Evolutionary conservation across 2,329 filamentous ascomycete species (phyloP).

Genomic region (Trichophyton benhamiae): DNA sequence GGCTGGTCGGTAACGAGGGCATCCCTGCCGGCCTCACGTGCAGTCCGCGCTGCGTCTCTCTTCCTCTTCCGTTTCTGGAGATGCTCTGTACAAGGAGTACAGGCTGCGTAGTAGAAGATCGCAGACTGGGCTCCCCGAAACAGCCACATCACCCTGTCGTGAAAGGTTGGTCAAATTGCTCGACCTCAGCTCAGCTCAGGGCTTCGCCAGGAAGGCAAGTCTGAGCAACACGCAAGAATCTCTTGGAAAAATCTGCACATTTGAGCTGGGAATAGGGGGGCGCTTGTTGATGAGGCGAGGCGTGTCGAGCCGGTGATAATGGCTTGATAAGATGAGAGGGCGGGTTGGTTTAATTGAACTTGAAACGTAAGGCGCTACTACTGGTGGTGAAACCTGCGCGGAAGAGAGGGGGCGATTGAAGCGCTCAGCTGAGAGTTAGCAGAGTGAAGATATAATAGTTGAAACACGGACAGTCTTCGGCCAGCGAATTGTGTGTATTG

Average conservation of each 20-base stretch:
- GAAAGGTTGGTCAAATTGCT: background rate
- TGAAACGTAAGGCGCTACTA: background rate
- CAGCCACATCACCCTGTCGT: slow-evolving; percentile 31
- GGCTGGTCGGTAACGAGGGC: slow-evolving; percentile 52
- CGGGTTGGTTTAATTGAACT: background rate
- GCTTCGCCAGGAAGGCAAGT: slow-evolving; percentile 1
- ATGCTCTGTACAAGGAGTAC: slow-evolving; percentile 53
- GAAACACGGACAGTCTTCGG: slow-evolving; percentile 3
- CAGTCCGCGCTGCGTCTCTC: slow-evolving; percentile 56
- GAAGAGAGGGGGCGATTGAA: background rate
- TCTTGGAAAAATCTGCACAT: background rate
- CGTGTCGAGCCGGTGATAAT: background rate
- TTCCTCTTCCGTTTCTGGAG: slow-evolving; percentile 57
- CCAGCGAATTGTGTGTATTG: background rate
- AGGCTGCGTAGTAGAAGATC: slow-evolving; percentile 39
- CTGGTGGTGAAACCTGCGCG: background rate
- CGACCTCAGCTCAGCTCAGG: background rate
- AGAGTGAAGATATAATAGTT: background rate
- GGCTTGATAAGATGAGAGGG: background rate
- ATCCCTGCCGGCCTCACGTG: slow-evolving; percentile 50
- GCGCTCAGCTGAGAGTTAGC: background rate
- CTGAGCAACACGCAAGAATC: background rate
- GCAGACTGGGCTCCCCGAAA: slow-evolving; percentile 39
- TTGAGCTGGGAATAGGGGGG: background rate
- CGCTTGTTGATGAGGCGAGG: background rate